These are phyloP conservation scores for Cyclotella distinguenda DNA, from an alignment of 108 stramenopile species.

Conservation along the genomic window DNA sequence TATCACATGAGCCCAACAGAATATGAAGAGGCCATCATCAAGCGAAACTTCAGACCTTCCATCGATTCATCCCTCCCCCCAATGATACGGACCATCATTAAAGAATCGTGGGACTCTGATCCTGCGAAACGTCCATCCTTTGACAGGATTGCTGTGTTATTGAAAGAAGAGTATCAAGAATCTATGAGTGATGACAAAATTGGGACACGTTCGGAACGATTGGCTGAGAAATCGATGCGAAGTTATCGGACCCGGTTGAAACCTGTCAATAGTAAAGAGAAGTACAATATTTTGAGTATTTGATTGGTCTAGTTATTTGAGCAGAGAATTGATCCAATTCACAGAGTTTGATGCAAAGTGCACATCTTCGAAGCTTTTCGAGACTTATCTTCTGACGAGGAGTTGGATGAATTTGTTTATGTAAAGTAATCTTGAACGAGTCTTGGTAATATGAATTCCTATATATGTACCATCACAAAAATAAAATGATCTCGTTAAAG, in stretches of 20 bases:
- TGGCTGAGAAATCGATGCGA: conserved; percentile 25
- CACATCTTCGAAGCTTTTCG: too few species aligned
- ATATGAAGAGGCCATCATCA: conserved; percentile 24
- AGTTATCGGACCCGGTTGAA: conserved; percentile 27
- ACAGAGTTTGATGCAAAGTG: too few species aligned
- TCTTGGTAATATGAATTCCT: too few species aligned
- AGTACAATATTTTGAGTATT: too few species aligned
- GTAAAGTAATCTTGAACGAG: too few species aligned
- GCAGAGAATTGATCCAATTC: too few species aligned
- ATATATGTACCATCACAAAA: too few species aligned
- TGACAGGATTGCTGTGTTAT: conserved; percentile 26
- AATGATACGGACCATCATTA: conserved; percentile 33
- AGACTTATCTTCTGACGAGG: too few species aligned
- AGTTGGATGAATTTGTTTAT: too few species aligned
- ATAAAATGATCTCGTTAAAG: too few species aligned
- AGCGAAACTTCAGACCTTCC: conserved; percentile 22
- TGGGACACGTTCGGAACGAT: conserved; percentile 13
- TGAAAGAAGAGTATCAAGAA: conserved; percentile 25
- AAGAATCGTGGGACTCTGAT: conserved; percentile 38
- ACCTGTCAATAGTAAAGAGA: too few species aligned
- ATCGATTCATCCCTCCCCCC: conserved; percentile 25
- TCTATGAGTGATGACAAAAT: conserved; percentile 6
- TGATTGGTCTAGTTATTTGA: too few species aligned
- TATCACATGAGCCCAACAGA: conserved; percentile 20
- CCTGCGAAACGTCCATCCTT: conserved; percentile 42